Evolutionary conservation across 2,329 filamentous ascomycete species (phyloP), one percentile per base, ranked within the genome.

Genomic region (Hysterium pulicare): DNA sequence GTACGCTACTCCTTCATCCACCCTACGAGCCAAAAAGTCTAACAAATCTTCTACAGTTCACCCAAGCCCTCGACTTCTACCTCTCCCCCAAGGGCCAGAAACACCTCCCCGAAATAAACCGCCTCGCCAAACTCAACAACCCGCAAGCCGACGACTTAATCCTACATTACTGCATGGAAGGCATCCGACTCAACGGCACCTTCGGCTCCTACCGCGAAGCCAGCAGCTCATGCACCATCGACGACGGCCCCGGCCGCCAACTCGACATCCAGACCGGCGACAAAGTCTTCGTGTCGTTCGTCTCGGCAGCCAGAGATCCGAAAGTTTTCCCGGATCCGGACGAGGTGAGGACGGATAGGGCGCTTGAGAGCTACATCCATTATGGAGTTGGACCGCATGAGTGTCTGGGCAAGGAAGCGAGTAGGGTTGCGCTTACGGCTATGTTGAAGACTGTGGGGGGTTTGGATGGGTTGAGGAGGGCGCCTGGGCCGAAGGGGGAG

Each of bases 31-130:
- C 16, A 13, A 8, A 16, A 3, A n/a, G 4, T 7, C 24, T 33
- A 30, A 10, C 30, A 10, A 24, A 28, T 42, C 17, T 1, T 8
- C 4, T n/a, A 9, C 46, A 82, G 74, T 88, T 90, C 58, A 80
- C 83, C 1, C 83, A 87, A 68, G 75, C 84, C 2, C 71, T 89
- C 15, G 85, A 90, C 59, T 89, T 79, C 67, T 90, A 86, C 58
- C 74, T 90, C 4, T 77, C 78, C 0, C 69, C 75, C 8, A 15
- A 23, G 2, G 40, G 34, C 8, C 20, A 36, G 5, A 43, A 69
- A 10, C 72, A 88, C 54, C 64, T 86, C 1, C 70, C 77, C 0
- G 78, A 82, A 33, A 74, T 90, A 41, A 75, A 83, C 51, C 69
- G 69, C 15, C 69, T 86, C 13, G 79, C 87, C 21, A 68, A 73